These are phyloP conservation scores for Clonostachys byssicola DNA, from an alignment of 2,329 filamentous ascomycete genomes.

Conservation along the genomic window DNA sequence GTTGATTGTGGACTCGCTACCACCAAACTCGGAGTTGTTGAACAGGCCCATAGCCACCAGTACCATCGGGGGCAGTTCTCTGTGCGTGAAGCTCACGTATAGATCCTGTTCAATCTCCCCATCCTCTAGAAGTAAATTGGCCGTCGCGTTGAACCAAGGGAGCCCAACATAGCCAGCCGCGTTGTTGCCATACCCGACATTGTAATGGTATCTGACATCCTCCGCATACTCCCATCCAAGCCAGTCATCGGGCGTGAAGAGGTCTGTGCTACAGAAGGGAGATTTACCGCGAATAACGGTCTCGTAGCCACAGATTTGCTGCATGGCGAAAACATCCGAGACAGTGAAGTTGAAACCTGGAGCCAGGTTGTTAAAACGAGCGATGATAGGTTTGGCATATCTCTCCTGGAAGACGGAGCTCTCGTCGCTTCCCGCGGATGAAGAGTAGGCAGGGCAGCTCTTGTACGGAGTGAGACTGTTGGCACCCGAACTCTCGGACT, in stretches of 20 bases:
- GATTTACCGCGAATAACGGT: constrained; percentile 59
- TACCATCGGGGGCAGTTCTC: constrained; percentile 63
- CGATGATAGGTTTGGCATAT: constrained; percentile 59
- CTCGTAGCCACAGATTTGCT: constrained; percentile 63
- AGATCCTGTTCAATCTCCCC: constrained; percentile 43
- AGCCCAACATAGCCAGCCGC: constrained; percentile 56
- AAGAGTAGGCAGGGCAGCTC: constrained; percentile 59
- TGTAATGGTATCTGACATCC: constrained; percentile 62
- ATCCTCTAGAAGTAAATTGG: constrained; percentile 37
- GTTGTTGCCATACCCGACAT: constrained; percentile 58
- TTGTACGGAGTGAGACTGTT: constrained; percentile 61
- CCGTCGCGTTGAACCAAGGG: constrained; percentile 63
- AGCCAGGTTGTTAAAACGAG: constrained; percentile 46
- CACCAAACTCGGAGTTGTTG: constrained; percentile 59
- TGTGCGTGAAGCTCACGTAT: constrained; percentile 65
- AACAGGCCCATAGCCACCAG: constrained; percentile 65
- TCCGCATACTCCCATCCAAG: constrained; percentile 63
- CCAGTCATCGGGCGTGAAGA: constrained; percentile 60
- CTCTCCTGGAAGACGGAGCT: constrained; percentile 41
- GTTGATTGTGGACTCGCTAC: constrained; percentile 42
- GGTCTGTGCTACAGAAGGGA: constrained; percentile 53
- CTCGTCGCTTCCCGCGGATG: constrained; percentile 51
- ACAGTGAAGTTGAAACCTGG: constrained; percentile 59
- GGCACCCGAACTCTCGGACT: constrained; percentile 52
- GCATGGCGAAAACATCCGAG: constrained; percentile 61